phyloP scores from a whole-genome alignment of 495 filamentous ascomycete species.

The Aspergillus bertholletiae region DNA sequence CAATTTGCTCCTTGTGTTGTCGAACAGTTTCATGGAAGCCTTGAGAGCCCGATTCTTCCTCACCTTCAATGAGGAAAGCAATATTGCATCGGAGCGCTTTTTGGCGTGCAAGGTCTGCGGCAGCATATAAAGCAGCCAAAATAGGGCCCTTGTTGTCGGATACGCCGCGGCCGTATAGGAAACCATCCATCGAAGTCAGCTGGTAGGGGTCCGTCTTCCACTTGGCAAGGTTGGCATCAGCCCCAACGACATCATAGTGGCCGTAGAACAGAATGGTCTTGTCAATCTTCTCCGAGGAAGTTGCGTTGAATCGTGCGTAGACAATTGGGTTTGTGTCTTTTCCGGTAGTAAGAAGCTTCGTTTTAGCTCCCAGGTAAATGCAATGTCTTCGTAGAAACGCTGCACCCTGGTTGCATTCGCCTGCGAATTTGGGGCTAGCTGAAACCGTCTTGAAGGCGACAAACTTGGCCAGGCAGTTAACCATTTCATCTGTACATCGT shows the following conservation, averaged over 20 bases:
- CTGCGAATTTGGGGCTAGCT: conserved; percentile 73
- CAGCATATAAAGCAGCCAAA: conserved; percentile 87
- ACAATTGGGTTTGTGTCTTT: conserved; percentile 82
- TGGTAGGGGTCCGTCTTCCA: conserved; percentile 88
- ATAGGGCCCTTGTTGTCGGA: conserved; percentile 97
- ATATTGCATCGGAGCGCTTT: conserved; percentile 81
- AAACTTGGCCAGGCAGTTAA: conserved; percentile 77
- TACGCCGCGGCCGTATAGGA: conserved; percentile 93
- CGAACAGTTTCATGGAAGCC: conserved; percentile 81
- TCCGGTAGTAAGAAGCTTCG: conserved; percentile 76
- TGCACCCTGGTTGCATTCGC: conserved; percentile 89
- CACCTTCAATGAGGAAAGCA: conserved; percentile 91
- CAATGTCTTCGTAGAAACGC: conserved; percentile 85
- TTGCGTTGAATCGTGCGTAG: conserved; percentile 77
- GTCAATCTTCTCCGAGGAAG: conserved; percentile 50
- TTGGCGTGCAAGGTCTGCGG: conserved; percentile 76
- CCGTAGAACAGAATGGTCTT: conserved; percentile 96
- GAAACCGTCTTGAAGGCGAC: conserved; percentile 90
- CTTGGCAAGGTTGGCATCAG: conserved; percentile 68
- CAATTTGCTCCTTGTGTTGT: conserved; percentile 77
- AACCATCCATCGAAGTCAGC: conserved; percentile 81
- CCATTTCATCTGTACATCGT: conserved; percentile 61
- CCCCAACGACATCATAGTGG: conserved; percentile 97
- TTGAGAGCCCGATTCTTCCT: conserved; percentile 91
- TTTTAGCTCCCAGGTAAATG: conserved; percentile 83